phyloP scores from a whole-genome alignment of 164 flowering plant genomes.

The Tinospora cordifolia region DNA sequence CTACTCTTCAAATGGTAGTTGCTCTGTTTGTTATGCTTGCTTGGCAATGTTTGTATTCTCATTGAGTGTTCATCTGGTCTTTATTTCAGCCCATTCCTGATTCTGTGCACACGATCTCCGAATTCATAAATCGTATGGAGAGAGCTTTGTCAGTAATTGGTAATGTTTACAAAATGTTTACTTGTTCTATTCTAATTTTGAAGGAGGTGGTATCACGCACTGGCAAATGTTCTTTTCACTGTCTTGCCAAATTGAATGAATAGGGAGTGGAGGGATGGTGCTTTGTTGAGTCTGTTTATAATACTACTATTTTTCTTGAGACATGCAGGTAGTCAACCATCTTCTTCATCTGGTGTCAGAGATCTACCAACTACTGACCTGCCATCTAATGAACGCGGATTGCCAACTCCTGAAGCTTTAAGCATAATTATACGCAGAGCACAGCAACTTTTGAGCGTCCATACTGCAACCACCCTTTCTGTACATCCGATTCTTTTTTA shows the following conservation, averaged over 20 bases:
- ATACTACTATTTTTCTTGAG: background rate
- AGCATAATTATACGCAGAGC: constrained; percentile 50
- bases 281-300: background rate
- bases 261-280: background rate
- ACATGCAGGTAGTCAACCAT: constrained; percentile 41
- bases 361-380: constrained; percentile 29
- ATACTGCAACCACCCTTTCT: constrained; percentile 48
- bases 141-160: constrained; percentile 53
- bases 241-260: background rate
- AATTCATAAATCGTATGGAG: constrained; percentile 81
- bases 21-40: background rate
- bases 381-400: constrained; percentile 48
- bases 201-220: background rate
- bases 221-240: background rate
- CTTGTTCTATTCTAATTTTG: background rate
- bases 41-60: background rate
- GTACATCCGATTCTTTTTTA: constrained; percentile 11
- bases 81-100: constrained; percentile 78
- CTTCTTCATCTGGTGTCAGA: constrained; percentile 28
- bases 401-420: constrained; percentile 70
- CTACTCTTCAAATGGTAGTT: constrained; percentile 55
- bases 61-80: constrained; percentile 9
- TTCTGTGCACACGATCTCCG: constrained; percentile 67
- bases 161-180: constrained; percentile 15
- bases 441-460: constrained; percentile 58